phyloP scores from a whole-genome alignment of 306 rosid genomes.

The Casuarina glauca region DNA sequence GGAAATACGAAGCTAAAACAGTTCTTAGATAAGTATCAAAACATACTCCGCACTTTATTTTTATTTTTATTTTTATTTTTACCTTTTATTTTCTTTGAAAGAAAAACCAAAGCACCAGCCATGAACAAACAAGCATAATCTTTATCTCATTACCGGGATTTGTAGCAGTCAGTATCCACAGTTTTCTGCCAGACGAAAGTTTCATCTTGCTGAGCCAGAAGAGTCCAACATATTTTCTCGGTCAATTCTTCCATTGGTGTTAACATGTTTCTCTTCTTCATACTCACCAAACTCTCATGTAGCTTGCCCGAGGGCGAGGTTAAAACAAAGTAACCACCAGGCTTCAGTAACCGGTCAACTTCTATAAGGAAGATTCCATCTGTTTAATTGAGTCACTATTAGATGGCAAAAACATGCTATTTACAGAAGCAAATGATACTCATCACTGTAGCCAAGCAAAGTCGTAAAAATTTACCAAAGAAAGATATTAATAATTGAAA shows the following conservation, averaged over 20 bases:
- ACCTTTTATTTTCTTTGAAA: too few species aligned
- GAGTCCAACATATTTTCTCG: constrained; percentile 82
- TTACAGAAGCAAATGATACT: constrained; percentile 6
- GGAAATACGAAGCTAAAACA: constrained; percentile 29
- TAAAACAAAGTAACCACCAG: constrained; percentile 97
- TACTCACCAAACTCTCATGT: constrained; percentile 59
- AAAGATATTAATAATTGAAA: neutral
- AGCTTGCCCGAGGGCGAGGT: constrained; percentile 74
- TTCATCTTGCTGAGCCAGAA: constrained; percentile 88
- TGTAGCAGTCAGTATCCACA: constrained; percentile 62
- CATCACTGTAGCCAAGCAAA: neutral
- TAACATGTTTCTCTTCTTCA: constrained; percentile 47
- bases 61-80: neutral
- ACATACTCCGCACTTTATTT: neutral
- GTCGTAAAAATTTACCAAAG: constrained; percentile 1
- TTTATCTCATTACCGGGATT: constrained; percentile 67
- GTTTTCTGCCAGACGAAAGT: constrained; percentile 95
- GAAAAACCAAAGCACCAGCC: neutral
- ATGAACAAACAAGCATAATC: neutral
- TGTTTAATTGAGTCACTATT: constrained; percentile 43
- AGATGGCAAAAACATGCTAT: constrained; percentile 17
- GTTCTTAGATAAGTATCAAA: neutral
- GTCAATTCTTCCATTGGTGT: constrained; percentile 73
- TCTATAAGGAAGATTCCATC: constrained; percentile 83
- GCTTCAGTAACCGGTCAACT: constrained; percentile 94